Conservation (phyloP, 2,329 filamentous ascomycete species). For the Diplocarpon rosae region DNA sequence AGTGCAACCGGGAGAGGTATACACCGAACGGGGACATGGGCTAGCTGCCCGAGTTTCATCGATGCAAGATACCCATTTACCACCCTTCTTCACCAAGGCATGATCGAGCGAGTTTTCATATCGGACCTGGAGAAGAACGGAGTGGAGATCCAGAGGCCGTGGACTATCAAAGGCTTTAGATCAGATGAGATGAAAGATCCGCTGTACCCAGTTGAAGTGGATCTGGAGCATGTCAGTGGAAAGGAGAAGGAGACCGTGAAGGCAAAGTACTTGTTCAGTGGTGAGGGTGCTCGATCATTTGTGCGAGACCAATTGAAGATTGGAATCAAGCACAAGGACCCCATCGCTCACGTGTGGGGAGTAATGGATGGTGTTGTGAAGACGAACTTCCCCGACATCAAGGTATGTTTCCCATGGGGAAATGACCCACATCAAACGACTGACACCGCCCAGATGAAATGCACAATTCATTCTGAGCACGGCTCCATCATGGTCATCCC, state of each 20-base stretch:
- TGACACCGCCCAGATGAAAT: slow-evolving; percentile 47
- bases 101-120: slow-evolving; percentile 61
- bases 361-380: slow-evolving; percentile 65
- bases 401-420: slow-evolving; percentile 36
- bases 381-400: slow-evolving; percentile 69
- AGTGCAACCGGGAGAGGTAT: slow-evolving; percentile 44
- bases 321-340: slow-evolving; percentile 59
- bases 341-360: slow-evolving; percentile 62
- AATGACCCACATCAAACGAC: slow-evolving; percentile 36
- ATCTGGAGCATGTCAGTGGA: slow-evolving; percentile 67
- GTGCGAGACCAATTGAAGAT: slow-evolving; percentile 57
- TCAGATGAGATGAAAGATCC: slow-evolving; percentile 44
- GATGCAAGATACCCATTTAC: slow-evolving; percentile 62
- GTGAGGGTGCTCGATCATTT: slow-evolving; percentile 58
- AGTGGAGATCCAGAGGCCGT: slow-evolving; percentile 50
- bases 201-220: slow-evolving; percentile 71
- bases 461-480: slow-evolving; percentile 61
- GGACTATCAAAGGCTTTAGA: slow-evolving; percentile 50
- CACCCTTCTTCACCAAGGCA: slow-evolving; percentile 59
- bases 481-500: slow-evolving; percentile 76
- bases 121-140: slow-evolving; percentile 52
- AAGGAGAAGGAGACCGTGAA: slow-evolving; percentile 56
- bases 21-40: slow-evolving; percentile 62
- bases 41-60: slow-evolving; percentile 77
- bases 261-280: slow-evolving; percentile 61